phyloP scores from a whole-genome alignment of 768 basidiomycete species.

The Kwoniella heveanensis region DNA sequence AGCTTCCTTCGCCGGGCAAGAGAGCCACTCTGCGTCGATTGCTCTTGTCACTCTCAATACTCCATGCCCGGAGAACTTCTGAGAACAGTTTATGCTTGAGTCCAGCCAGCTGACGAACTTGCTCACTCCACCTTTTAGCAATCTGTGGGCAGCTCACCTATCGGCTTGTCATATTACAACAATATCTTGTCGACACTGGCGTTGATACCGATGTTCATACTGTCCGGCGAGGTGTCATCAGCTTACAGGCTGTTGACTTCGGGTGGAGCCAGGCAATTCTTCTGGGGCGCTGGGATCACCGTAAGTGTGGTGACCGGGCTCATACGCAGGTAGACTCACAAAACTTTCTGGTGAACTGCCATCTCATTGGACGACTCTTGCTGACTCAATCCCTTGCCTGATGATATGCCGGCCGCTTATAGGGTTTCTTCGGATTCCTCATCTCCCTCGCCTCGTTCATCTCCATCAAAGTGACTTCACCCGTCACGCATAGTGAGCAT shows the following conservation, averaged over 20 bases:
- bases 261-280: constrained; percentile 62
- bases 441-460: constrained; percentile 92
- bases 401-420: neutral
- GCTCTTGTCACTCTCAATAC: too few species aligned
- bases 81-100: too few species aligned
- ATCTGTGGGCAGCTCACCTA: constrained; percentile 74
- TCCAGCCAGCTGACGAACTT: too few species aligned
- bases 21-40: too few species aligned
- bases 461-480: constrained; percentile 95
- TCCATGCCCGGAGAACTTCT: too few species aligned
- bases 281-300: constrained; percentile 77
- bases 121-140: constrained; percentile 13
- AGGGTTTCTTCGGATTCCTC: constrained; percentile 68
- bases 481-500: constrained; percentile 77
- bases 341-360: too few species aligned
- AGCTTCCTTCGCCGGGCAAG: too few species aligned
- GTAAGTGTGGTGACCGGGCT: constrained; percentile 60
- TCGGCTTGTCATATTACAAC: constrained; percentile 87
- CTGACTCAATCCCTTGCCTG: too few species aligned
- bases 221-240: constrained; percentile 73
- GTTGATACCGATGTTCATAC: constrained; percentile 70
- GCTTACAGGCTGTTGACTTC: constrained; percentile 67
- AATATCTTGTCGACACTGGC: constrained; percentile 77
- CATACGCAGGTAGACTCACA: too few species aligned
- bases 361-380: too few species aligned